Base-by-base conservation (phyloP, 176 grass and related monocot species). In the Oryza coarctata region DNA sequence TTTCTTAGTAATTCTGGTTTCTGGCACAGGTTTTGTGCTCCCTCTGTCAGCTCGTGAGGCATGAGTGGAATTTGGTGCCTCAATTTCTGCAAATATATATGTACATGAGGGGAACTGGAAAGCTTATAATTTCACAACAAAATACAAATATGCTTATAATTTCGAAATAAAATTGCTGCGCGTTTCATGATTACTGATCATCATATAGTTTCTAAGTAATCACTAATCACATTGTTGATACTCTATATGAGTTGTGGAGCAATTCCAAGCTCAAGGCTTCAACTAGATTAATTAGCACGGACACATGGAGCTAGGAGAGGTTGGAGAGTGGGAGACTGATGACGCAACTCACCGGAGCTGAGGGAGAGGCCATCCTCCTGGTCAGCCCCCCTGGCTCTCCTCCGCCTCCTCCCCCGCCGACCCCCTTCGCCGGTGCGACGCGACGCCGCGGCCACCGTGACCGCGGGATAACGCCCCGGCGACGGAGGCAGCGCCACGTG, bases 341-440 rank as follows among this genome's bases (percentile, higher is more conserved):
- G 50, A 9, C 28, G 13, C 34, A 8, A 47, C 77, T 85, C 75
- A 93, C 91, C 91, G 23, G 88, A 62, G 80, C 39, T 39, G 68
- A 81, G 38, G 23, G 88, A 79, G 11, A 90, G 71, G 3, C 71
- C 85, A 12, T 90, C 91, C 65, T 90, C 88, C 68, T 71, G 88
- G 7, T 88, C 82, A 3, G 68, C 12, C 4, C 81, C 71, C 38
- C 65, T 86, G 23, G 91, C 78, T 14, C 82, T 63, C 73, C 72
- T 22, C 65, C 49, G 62, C 68, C 44, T 36, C 63, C 43, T 68
- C 10, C 36, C 57, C 17, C 15, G 63, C 23, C 72, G 14, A 30
- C 35, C 43, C 5, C 82, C 78, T 3, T 39, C 26, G 12, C 82
- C 81, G 32, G 72, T 49, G 74, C 88, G 85, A n/a, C 73, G 79